Percentiles rank a stretch among this genome's conserved stretches.
Conservation (phyloP, 2,329 filamentous ascomycete genomes). For the Diaporthe vexans region DNA sequence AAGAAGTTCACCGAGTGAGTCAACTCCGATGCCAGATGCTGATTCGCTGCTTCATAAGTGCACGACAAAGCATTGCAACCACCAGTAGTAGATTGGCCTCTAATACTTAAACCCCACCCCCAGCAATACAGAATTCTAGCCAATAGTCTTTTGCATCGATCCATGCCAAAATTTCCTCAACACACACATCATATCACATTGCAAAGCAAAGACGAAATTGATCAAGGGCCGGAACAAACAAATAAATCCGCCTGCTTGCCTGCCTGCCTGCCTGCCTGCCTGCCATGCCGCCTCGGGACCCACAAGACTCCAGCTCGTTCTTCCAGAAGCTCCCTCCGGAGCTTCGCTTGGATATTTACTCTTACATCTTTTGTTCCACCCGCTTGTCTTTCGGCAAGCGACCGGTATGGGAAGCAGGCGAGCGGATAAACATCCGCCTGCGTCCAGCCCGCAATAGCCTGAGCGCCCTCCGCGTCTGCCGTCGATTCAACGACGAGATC, state of each 20-base stretch:
- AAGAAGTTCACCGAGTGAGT: too few relatives aligned
- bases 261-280: too few relatives aligned
- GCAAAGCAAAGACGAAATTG: too few relatives aligned
- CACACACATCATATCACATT: not conserved
- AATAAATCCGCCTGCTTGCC: too few relatives aligned
- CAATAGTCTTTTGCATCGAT: too few relatives aligned
- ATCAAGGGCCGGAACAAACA: too few relatives aligned
- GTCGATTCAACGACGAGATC: not conserved
- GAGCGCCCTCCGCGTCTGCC: not conserved
- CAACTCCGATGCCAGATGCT: too few relatives aligned
- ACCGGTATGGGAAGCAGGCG: not conserved
- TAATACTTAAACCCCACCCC: too few relatives aligned
- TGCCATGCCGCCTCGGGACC: not conserved
- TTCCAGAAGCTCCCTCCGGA: not conserved
- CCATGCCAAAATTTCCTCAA: not conserved
- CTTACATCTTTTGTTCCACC: not conserved
- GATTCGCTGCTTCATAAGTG: too few relatives aligned
- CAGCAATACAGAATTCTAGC: too few relatives aligned
- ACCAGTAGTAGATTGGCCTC: too few relatives aligned
- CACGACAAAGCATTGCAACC: too few relatives aligned
- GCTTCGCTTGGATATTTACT: conserved; percentile 13
- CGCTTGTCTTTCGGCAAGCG: not conserved
- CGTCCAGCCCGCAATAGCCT: not conserved
- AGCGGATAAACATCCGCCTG: not conserved
- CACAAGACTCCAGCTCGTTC: not conserved